Conservation (phyloP, 2,329 filamentous ascomycete genomes). For the Talaromyces sp. region DNA sequence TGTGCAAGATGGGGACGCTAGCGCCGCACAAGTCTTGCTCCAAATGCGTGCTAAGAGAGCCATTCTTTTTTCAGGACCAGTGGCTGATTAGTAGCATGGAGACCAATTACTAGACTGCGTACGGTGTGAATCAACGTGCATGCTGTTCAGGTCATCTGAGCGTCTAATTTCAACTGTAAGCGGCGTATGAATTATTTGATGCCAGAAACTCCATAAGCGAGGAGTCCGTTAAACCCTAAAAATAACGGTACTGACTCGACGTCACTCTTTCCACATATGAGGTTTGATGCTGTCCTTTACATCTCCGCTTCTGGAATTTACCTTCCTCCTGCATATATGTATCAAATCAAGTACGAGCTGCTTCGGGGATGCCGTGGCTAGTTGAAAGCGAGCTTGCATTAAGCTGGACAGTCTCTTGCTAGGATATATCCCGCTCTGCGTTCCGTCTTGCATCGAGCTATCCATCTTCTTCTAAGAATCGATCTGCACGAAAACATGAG, state of each 20-base stretch:
- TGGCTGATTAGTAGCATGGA: constrained; percentile 6
- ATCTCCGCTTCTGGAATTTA: not conserved
- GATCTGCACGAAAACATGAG: not conserved
- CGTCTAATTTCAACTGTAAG: constrained; percentile 10
- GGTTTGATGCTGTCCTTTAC: not conserved
- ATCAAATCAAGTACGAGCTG: not conserved
- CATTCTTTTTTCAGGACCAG: constrained; percentile 2
- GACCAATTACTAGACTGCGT: constrained; percentile 1
- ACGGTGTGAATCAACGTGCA: constrained; percentile 15
- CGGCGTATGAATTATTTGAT: constrained; percentile 1
- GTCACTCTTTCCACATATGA: not conserved
- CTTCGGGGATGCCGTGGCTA: not conserved
- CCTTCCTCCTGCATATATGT: not conserved
- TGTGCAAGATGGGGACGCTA: not conserved
- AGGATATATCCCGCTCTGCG: too few species aligned
- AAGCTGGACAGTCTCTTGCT: not conserved
- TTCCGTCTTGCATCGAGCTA: not conserved
- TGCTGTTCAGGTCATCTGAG: constrained; percentile 17
- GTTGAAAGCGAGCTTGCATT: not conserved
- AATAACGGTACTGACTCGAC: not conserved
- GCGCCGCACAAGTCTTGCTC: not conserved
- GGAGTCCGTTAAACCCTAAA: not conserved
- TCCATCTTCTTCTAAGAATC: too few species aligned
- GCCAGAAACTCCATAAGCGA: not conserved
- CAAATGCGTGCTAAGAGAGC: not conserved